Base-by-base conservation (phyloP, 2,329 filamentous ascomycete species). In the Exophiala bonariae region DNA sequence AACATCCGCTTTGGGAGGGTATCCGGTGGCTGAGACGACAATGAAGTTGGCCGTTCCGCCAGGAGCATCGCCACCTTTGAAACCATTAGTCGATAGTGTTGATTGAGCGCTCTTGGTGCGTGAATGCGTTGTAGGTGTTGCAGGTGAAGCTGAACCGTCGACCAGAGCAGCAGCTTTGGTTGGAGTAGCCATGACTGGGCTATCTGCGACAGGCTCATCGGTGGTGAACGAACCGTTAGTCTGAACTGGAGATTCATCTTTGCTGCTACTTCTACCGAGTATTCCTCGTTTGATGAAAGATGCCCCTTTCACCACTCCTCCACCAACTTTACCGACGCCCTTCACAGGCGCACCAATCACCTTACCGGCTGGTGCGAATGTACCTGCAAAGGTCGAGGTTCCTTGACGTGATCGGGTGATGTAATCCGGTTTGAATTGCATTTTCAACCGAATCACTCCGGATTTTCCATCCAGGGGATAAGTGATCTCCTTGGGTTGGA, bases 311-410 rank as follows among this genome's bases (percentile, higher is more conserved):
- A 89, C 84, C 26, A 97, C 89, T 30, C 87, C 85, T 49, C 89
- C 87, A 30, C 89, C 91, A 30, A 86, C 85, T 47, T 83, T 86
- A 22, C 88, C 88, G 28, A 87, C 84, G 23, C 90, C 91, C 72
- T 97, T 97, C 68, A 99, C 85, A n/a, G 93, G 95, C 14, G 86
- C 93, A 30, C 92, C 92, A 20, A 97, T 87, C 50, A 99, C 90
- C 69, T 91, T 91, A 38, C 88, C 88, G 20, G 93, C 89, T 1
- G 84, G 78, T 4, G 85, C 86, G 65, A 97, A 96, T 1, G 90
- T 95, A 23, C 91, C 91, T 1, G 86, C 85, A 73, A 99, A 96
- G 1, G 92, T 96, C 1, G 90, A 90, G 0, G 90, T 93, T 41
- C 93, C 93, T 67, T 96, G 89, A 39, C 90, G 81, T 10, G 87